Evolutionary conservation across 1,284 basidiomycete genomes (phyloP), one percentile per base, ranked within the genome.

Genomic region (Papiliotrema nemorosa): DNA sequence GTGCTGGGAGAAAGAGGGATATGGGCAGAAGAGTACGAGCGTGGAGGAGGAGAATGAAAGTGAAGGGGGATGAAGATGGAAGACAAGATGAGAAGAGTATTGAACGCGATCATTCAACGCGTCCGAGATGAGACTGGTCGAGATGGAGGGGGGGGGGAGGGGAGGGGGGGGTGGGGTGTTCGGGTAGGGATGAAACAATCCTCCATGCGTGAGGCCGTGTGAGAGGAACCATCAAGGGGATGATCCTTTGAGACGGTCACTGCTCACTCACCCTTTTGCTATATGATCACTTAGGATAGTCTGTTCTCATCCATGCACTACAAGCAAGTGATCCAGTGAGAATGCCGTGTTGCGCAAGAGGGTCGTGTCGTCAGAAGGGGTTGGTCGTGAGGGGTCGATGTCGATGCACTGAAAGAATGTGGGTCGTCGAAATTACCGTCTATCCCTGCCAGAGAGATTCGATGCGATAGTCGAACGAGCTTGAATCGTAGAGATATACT

Each of bases 271-370:
- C n/a, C n/a, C n/a, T n/a, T n/a, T n/a, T n/a, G n/a, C n/a, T n/a
- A n/a, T n/a, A n/a, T n/a, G n/a, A n/a, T n/a, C n/a, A n/a, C n/a
- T n/a, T n/a, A n/a, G n/a, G n/a, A n/a, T n/a, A n/a, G n/a, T n/a
- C n/a, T n/a, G n/a, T 70, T 22, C 47, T 69, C 31, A 60, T 70
- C 29, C 34, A 29, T 43, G 5, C 6, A 10, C 26, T n/a, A 25
- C 22, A 26, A 43, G 18, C 24, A n/a, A n/a, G 26, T 22, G 6
- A 25, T 27, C 24, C 16, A 26, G 22, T 16, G 10, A 26, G n/a
- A 5, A 10, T 43, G 20, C 3, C 16, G n/a, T 27, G 16, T n/a
- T n/a, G n/a, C n/a, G n/a, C n/a, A n/a, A n/a, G n/a, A n/a, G n/a
- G n/a, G n/a, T n/a, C n/a, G n/a, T n/a, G n/a, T n/a, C n/a, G n/a